Conservation (phyloP, 2,329 filamentous ascomycete species). For the Zymoseptoria tritici region DNA sequence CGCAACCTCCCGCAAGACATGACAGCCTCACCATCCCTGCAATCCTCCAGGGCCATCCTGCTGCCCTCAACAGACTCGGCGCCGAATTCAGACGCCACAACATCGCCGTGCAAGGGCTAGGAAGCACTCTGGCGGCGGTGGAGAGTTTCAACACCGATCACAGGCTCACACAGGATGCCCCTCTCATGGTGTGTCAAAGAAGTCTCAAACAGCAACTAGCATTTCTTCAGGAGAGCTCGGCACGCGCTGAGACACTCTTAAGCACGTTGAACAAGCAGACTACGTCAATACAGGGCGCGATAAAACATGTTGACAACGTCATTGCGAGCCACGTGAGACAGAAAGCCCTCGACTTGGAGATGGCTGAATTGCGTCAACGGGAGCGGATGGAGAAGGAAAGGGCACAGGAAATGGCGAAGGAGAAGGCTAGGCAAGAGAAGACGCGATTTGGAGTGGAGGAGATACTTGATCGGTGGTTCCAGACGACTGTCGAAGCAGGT, state of each 20-base stretch:
- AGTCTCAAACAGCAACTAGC: neutral
- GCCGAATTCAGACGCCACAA: neutral
- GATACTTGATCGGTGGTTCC: neutral
- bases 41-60: neutral
- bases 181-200: neutral
- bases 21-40: neutral
- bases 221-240: neutral
- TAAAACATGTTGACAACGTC: neutral
- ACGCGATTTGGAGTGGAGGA: neutral
- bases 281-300: neutral
- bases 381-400: neutral
- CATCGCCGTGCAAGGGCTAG: neutral
- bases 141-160: neutral
- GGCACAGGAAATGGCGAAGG: neutral
- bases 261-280: neutral
- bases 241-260: neutral
- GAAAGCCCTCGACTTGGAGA: neutral
- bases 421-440: neutral
- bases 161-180: neutral
- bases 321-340: neutral
- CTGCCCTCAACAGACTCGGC: neutral
- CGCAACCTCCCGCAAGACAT: neutral
- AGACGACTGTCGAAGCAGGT: neutral
- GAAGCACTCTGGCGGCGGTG: neutral
- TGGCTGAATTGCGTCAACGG: neutral